Conservation (phyloP, 2,329 filamentous ascomycete genomes). For the Cladosporium sp. region DNA sequence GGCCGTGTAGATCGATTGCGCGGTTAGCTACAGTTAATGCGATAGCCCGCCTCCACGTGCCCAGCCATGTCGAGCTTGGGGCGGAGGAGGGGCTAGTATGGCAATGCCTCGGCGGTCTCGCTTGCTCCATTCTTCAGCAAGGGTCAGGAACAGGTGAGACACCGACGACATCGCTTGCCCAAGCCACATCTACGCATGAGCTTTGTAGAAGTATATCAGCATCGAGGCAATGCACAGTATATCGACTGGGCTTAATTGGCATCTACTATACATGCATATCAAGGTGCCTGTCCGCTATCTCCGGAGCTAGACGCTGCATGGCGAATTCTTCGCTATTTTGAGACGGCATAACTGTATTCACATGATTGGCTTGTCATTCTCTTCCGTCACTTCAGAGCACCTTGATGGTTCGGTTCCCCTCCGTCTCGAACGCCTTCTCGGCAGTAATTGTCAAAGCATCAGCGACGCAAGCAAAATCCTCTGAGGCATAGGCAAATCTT, state of each 20-base stretch:
- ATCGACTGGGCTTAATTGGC: neutral
- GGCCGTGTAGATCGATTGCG: neutral
- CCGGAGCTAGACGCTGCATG: neutral
- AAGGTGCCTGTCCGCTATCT: neutral
- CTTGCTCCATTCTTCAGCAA: neutral
- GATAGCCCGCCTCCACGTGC: constrained; percentile 9
- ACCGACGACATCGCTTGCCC: neutral
- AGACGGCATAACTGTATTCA: constrained; percentile 7
- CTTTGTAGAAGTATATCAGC: neutral
- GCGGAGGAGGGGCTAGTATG: neutral
- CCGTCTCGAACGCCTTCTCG: neutral
- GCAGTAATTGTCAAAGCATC: neutral
- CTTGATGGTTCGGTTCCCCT: constrained; percentile 12
- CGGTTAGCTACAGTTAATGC: neutral
- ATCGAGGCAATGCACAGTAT: neutral
- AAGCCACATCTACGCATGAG: neutral
- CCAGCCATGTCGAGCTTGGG: neutral
- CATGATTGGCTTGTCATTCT: constrained; percentile 14
- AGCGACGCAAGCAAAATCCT: constrained; percentile 7
- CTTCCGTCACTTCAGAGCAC: constrained; percentile 13
- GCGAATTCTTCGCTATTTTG: neutral
- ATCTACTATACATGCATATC: neutral
- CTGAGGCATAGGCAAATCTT: neutral
- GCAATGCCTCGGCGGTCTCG: constrained; percentile 2
- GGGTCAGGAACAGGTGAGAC: neutral